These are phyloP conservation scores for Venustampulla echinocandica DNA, from an alignment of 495 filamentous ascomycete genomes.

Conservation along the genomic window DNA sequence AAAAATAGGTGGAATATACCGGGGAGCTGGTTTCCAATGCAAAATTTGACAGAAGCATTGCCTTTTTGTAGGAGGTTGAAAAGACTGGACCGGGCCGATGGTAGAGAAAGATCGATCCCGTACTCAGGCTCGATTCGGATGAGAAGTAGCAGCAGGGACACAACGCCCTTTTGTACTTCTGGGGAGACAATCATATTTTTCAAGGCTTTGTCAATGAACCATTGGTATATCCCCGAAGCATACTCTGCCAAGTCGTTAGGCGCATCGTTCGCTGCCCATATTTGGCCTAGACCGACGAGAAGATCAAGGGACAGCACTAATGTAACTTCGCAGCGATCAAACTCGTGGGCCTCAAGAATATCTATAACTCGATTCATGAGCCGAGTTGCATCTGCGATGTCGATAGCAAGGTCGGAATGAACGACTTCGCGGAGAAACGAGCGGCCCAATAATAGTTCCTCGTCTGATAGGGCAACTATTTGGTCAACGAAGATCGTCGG, in stretches of 20 bases:
- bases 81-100: slow-evolving; percentile 65
- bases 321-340: slow-evolving; percentile 63
- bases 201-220: slow-evolving; percentile 59
- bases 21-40: slow-evolving; percentile 58
- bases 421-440: slow-evolving; percentile 43
- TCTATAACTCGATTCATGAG: slow-evolving; percentile 36
- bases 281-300: slow-evolving; percentile 52
- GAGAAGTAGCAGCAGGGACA: slow-evolving; percentile 57
- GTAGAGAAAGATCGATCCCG: slow-evolving; percentile 42
- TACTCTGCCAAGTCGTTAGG: slow-evolving; percentile 45
- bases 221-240: slow-evolving; percentile 69
- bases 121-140: slow-evolving; percentile 57
- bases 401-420: slow-evolving; percentile 33
- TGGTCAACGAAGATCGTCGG: slow-evolving; percentile 45
- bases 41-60: slow-evolving; percentile 66
- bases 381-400: slow-evolving; percentile 30
- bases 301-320: slow-evolving; percentile 60
- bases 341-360: slow-evolving; percentile 18
- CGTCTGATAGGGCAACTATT: slow-evolving; percentile 45
- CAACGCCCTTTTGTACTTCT: slow-evolving; percentile 55
- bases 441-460: slow-evolving; percentile 42
- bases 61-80: slow-evolving; percentile 57
- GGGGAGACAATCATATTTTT: slow-evolving; percentile 56
- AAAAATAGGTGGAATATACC: slow-evolving; percentile 70
- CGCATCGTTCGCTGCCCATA: slow-evolving; percentile 49